Conservation (phyloP, 306 rosid genomes). For the Abrus precatorius region DNA sequence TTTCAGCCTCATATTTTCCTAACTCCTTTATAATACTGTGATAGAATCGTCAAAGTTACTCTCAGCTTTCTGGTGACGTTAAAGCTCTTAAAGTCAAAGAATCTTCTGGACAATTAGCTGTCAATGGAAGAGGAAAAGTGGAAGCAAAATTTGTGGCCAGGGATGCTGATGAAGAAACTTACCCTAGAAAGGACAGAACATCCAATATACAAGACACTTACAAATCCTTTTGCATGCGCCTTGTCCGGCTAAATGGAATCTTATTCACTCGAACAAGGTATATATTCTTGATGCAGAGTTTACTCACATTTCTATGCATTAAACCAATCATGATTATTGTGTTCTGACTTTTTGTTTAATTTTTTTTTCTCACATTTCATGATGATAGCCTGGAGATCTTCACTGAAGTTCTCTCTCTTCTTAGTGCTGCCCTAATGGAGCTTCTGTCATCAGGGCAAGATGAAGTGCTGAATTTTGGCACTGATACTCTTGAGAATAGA, state of each 20-base stretch:
- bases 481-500: constrained; percentile 73
- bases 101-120: constrained; percentile 58
- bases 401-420: constrained; percentile 77
- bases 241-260: constrained; percentile 95
- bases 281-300: not conserved
- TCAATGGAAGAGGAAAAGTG: constrained; percentile 75
- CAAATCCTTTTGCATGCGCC: constrained; percentile 73
- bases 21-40: constrained; percentile 38
- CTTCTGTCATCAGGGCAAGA: constrained; percentile 79
- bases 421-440: constrained; percentile 64
- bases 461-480: constrained; percentile 74
- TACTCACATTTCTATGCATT: not conserved
- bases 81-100: constrained; percentile 69
- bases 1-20: constrained; percentile 8
- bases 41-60: constrained; percentile 91
- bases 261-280: constrained; percentile 95
- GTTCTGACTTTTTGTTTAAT: constrained; percentile 33
- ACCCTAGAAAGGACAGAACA: constrained; percentile 60
- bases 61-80: constrained; percentile 71
- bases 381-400: constrained; percentile 83
- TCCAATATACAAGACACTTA: constrained; percentile 58
- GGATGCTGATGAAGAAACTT: constrained; percentile 56
- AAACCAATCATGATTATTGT: constrained; percentile 10
- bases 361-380: constrained; percentile 30
- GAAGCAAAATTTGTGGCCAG: constrained; percentile 61